phyloP scores from a whole-genome alignment of 495 filamentous ascomycete genomes.

The Pseudotulostoma volvatum region DNA sequence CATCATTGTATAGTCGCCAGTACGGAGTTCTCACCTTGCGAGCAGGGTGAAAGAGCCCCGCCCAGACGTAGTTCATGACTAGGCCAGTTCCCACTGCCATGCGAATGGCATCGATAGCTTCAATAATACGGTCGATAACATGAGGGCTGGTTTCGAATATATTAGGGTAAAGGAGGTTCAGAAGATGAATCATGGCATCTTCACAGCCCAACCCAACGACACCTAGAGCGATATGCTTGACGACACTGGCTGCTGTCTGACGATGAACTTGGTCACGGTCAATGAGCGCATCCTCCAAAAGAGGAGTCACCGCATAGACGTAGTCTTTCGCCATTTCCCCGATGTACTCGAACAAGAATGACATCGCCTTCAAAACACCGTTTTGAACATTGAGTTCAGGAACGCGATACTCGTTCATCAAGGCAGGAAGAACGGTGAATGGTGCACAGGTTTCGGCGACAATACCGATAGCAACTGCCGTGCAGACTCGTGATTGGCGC shows the following conservation, averaged over 20 bases:
- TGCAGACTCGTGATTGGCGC: constrained; percentile 94
- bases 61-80: constrained; percentile 95
- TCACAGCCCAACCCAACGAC: constrained; percentile 96
- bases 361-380: constrained; percentile 90
- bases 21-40: constrained; percentile 86
- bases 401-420: constrained; percentile 99
- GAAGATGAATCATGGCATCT: constrained; percentile 94
- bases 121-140: constrained; percentile 94
- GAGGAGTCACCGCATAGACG: constrained; percentile 93
- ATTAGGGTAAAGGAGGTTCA: constrained; percentile 92
- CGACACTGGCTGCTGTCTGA: constrained; percentile 87
- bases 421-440: constrained; percentile 93
- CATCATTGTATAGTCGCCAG: constrained; percentile 91
- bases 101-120: constrained; percentile 90
- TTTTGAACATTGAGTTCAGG: constrained; percentile 98
- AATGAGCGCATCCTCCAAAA: constrained; percentile 93
- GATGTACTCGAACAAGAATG: constrained; percentile 98
- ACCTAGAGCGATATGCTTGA: constrained; percentile 93
- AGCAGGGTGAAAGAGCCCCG: constrained; percentile 90
- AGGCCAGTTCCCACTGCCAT: constrained; percentile 83
- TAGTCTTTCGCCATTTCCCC: constrained; percentile 99
- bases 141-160: constrained; percentile 97
- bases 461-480: constrained; percentile 96
- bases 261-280: constrained; percentile 97
- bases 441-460: constrained; percentile 99